Evolutionary conservation across 805 yeast species (phyloP), one percentile per base, ranked within the genome.

Genomic region (Ogataea methanolica): DNA sequence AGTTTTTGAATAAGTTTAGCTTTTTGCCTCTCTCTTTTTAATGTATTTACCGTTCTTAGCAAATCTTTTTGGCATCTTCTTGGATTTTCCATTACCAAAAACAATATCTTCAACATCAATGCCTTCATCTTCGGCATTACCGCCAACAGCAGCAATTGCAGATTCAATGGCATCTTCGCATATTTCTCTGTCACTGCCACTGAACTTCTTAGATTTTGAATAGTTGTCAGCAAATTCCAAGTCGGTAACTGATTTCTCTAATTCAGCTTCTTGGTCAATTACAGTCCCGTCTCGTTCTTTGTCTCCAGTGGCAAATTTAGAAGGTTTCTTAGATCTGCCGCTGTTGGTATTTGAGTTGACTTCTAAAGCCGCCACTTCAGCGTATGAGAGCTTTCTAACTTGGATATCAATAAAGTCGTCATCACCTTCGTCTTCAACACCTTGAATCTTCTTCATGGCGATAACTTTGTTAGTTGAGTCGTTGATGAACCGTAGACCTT

Each of bases 371-470:
- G 79, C 79, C 22, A 72, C 80, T 62, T 78, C 83, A 12, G 80
- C 80, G 56, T 78, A 78, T 8, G 81, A 74, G 56, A 76, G 60
- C 46, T 72, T 68, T 45, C 79, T 72, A 38, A 75, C 59, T 42
- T 70, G 70, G 45, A 78, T 72, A 44, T 69, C 71, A 22, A 78
- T 68, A 54, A 73, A 77, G 44, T 71, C 80, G 15, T 62, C 67
- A 44, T 66, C 72, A 11, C 61, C 67, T 15, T 42, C 54, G 39
- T 47, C 53, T 31, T 46, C 54, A 15, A 52, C 56, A 21, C 46
- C 52, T 31, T 52, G 50, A 23, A 60, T 41, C 42, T 53, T 58
- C 51, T 58, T 61, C 69, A 65, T 65, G n/a, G 67, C 66, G 38
- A 65, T 63, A 19, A 63, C 67, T 42, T 57, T 56, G 43, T 60